A percentile compares a stretch with the other conserved stretches of the same genome.
Evolutionary conservation across 192 early-diverging fungal species (phyloP).

Genomic region (Rhizoclosmatium globosum): DNA sequence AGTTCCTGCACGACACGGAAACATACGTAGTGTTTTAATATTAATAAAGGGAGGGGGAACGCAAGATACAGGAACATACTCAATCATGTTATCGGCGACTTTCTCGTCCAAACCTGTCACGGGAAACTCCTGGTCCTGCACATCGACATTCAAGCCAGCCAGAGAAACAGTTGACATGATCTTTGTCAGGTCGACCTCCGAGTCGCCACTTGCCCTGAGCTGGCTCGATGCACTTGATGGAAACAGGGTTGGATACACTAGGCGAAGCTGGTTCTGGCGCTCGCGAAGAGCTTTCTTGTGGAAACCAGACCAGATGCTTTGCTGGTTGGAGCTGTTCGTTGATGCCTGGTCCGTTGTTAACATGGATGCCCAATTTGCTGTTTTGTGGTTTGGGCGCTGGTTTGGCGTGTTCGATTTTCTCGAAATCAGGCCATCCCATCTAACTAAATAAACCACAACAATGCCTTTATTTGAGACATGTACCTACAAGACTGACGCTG

Average conservation of each 20-base stretch:
- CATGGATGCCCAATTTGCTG: too few species aligned
- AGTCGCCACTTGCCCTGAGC: conserved; percentile 24
- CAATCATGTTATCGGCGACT: conserved; percentile 81
- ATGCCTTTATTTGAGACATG: too few species aligned
- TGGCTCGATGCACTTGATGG: conserved; percentile 3
- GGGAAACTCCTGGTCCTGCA: conserved; percentile 60
- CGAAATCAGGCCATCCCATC: too few species aligned
- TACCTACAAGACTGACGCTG: too few species aligned
- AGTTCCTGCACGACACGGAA: conserved; percentile 11
- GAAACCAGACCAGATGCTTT: conserved; percentile 74
- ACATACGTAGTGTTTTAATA: conserved; percentile 15
- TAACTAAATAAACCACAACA: too few species aligned
- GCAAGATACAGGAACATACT: conserved; percentile 33
- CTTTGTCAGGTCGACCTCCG: neutral
- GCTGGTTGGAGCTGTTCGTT: neutral
- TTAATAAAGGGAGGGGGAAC: conserved; percentile 18
- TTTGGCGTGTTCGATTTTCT: too few species aligned
- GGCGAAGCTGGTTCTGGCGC: conserved; percentile 68
- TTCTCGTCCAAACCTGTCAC: conserved; percentile 69
- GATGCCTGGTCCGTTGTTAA: too few species aligned
- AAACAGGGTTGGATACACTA: conserved; percentile 68
- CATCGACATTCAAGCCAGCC: conserved; percentile 37
- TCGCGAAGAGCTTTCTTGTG: conserved; percentile 79
- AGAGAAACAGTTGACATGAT: conserved; percentile 25
- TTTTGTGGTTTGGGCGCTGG: too few species aligned